These are phyloP conservation scores for Lactarius sanguifluus DNA, from an alignment of 768 basidiomycete species.

Conservation along the genomic window DNA sequence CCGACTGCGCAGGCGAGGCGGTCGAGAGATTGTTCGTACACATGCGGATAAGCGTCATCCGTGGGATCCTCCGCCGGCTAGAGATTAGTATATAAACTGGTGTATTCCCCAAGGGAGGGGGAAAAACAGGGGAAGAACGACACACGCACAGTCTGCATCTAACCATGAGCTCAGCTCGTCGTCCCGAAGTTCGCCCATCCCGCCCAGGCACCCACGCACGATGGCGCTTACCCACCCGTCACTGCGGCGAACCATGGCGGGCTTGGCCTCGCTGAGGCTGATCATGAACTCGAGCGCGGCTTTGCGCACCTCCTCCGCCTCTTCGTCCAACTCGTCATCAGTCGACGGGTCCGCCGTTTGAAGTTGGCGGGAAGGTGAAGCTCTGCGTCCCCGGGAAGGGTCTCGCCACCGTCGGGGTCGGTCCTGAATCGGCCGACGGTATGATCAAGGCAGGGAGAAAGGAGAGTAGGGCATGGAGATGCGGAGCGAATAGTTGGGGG, in stretches of 20 bases:
- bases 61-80: constrained; percentile 64
- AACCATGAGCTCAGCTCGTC: constrained; percentile 63
- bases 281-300: constrained; percentile 84
- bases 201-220: constrained; percentile 76
- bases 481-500: constrained; percentile 71
- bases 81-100: constrained; percentile 14
- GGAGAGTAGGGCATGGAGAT: constrained; percentile 62
- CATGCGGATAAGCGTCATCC: constrained; percentile 66
- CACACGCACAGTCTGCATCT: constrained; percentile 66
- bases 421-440: constrained; percentile 54
- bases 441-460: constrained; percentile 75
- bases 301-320: constrained; percentile 65
- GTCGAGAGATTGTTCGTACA: constrained; percentile 84
- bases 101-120: constrained; percentile 1
- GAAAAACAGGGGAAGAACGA: not conserved
- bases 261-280: constrained; percentile 70
- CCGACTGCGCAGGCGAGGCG: constrained; percentile 78
- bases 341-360: constrained; percentile 37
- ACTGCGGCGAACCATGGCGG: constrained; percentile 64
- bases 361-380: constrained; percentile 41
- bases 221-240: constrained; percentile 70
- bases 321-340: constrained; percentile 57
- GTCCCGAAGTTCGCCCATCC: constrained; percentile 76
- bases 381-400: constrained; percentile 41
- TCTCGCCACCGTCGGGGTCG: constrained; percentile 52